These are phyloP conservation scores for Colletotrichum salicis DNA, from an alignment of 2,329 filamentous ascomycete species.

Conservation along the genomic window DNA sequence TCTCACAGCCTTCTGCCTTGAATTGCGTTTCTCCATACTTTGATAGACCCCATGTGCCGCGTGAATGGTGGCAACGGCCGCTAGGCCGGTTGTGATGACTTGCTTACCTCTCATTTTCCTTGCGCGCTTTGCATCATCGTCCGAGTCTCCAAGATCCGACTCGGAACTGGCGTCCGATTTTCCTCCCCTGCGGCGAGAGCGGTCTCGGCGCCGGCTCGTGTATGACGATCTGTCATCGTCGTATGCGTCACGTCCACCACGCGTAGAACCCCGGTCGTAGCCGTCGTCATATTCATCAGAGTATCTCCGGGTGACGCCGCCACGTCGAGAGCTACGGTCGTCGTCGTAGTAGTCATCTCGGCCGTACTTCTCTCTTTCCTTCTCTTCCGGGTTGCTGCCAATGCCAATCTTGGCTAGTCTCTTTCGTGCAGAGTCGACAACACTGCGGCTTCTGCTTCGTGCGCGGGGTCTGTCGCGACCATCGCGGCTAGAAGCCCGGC, in stretches of 20 bases:
- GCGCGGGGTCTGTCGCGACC: constrained; percentile 38
- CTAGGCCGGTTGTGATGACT: constrained; percentile 65
- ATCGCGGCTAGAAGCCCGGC: constrained; percentile 35
- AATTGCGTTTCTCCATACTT: constrained; percentile 67
- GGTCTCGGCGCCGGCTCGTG: constrained; percentile 52
- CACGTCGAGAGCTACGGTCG: constrained; percentile 50
- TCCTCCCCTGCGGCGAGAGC: constrained; percentile 48
- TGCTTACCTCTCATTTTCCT: constrained; percentile 73
- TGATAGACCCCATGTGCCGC: constrained; percentile 68
- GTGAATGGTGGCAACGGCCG: constrained; percentile 69
- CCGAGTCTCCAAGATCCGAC: constrained; percentile 67
- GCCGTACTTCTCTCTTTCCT: constrained; percentile 47
- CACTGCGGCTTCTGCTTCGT: constrained; percentile 70
- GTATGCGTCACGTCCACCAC: constrained; percentile 52
- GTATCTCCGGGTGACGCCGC: constrained; percentile 48
- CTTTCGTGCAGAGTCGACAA: constrained; percentile 71
- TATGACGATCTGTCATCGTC: constrained; percentile 59
- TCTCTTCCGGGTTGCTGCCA: constrained; percentile 58
- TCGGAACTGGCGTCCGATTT: constrained; percentile 62
- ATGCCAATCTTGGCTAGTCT: constrained; percentile 71
- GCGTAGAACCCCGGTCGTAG: constrained; percentile 51
- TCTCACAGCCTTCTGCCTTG: constrained; percentile 63
- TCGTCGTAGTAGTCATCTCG: constrained; percentile 59
- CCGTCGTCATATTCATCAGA: constrained; percentile 60
- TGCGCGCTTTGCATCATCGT: constrained; percentile 63